Evolutionary conservation across 2,329 filamentous ascomycete genomes (phyloP).

Genomic region (Phialocephala sp.): DNA sequence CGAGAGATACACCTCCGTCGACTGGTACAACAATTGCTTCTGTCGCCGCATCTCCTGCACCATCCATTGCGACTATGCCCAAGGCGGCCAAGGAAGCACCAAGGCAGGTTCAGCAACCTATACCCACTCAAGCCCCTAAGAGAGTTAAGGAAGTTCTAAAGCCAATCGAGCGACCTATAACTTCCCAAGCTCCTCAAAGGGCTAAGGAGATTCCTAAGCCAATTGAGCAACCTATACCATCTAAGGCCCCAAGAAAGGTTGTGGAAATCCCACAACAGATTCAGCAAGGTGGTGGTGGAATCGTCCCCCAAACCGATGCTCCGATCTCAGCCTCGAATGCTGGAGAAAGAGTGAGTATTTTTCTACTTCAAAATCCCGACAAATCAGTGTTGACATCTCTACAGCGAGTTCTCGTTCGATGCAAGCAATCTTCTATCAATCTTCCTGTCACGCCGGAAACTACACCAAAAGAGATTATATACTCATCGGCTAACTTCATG

Average conservation of each 20-base stretch:
- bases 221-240: conserved; percentile 16
- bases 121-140: neutral
- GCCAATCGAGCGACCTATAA: conserved; percentile 20
- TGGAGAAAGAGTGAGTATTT: conserved; percentile 69
- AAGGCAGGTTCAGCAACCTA: conserved; percentile 12
- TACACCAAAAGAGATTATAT: conserved; percentile 74
- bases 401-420: conserved; percentile 74
- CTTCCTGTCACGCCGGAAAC: conserved; percentile 79
- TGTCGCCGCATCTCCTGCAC: neutral
- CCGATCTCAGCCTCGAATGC: conserved; percentile 82
- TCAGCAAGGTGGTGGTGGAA: conserved; percentile 39
- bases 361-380: conserved; percentile 6
- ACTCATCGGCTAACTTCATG: conserved; percentile 67
- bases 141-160: conserved; percentile 21
- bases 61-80: conserved; percentile 9
- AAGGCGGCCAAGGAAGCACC: conserved; percentile 29
- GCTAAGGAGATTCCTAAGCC: conserved; percentile 20
- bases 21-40: conserved; percentile 15
- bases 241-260: conserved; percentile 1
- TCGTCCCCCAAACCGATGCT: conserved; percentile 68
- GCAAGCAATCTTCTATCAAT: conserved; percentile 69
- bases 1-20: conserved; percentile 24
- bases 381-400: conserved; percentile 37
- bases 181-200: neutral
- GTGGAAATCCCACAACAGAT: conserved; percentile 27